A percentile compares a stretch with the other conserved stretches of the same genome.
Conservation (phyloP, 129 eudicot species). For the Centaurea solstitialis region DNA sequence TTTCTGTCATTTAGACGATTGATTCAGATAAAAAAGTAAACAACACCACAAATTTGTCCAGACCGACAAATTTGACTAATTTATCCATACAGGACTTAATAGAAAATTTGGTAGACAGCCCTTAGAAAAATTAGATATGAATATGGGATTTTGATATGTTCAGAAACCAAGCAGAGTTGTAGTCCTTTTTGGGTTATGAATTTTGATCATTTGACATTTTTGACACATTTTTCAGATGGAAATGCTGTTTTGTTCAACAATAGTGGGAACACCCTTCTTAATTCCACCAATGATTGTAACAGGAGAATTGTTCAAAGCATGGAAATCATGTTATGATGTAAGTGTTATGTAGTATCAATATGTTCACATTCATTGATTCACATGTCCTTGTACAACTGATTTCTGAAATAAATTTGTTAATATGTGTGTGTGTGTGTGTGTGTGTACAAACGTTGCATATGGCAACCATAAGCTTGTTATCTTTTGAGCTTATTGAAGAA, state of each 20-base stretch:
- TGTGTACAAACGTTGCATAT: neutral
- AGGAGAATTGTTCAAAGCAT: constrained; percentile 85
- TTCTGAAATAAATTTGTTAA: neutral
- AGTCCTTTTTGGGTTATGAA: neutral
- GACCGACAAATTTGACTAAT: too few relatives aligned
- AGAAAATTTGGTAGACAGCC: too few relatives aligned
- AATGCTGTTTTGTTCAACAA: constrained; percentile 96
- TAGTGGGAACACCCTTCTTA: constrained; percentile 89
- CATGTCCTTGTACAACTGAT: too few relatives aligned
- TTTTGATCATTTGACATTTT: neutral
- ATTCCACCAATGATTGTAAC: constrained; percentile 90
- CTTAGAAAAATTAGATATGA: neutral
- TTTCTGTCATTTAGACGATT: too few relatives aligned
- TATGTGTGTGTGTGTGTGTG: too few relatives aligned
- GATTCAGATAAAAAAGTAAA: too few relatives aligned
- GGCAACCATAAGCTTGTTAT: neutral
- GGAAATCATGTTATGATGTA: constrained; percentile 89
- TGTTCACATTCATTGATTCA: neutral
- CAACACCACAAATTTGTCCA: too few relatives aligned
- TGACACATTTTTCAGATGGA: constrained; percentile 56
- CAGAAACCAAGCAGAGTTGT: neutral
- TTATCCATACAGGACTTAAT: too few relatives aligned
- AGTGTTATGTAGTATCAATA: constrained; percentile 5
- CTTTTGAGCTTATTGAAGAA: neutral
- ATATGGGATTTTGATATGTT: neutral